Conservation (phyloP, 2,329 filamentous ascomycete species). For the Arthrobotrys conoides region DNA sequence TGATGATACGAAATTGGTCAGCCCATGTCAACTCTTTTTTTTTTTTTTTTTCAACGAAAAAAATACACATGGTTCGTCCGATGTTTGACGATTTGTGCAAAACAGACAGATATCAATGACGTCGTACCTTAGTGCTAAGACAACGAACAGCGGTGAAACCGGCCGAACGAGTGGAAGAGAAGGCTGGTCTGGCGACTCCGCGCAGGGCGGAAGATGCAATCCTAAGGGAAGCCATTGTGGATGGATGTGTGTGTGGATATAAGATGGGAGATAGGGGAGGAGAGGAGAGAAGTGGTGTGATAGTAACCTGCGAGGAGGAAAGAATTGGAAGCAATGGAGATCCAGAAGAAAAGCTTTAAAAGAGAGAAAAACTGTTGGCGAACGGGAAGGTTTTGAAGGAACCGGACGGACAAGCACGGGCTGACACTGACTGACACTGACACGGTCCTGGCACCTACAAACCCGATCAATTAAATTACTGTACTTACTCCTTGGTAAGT, state of each 20-base stretch:
- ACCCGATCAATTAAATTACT: conserved; percentile 30
- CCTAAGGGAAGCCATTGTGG: conserved; percentile 52
- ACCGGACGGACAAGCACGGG: neutral
- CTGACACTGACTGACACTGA: conserved; percentile 6
- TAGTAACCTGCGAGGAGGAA: conserved; percentile 43
- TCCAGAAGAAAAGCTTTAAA: conserved; percentile 9
- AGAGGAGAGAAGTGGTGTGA: conserved; percentile 42
- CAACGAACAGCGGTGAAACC: conserved; percentile 55
- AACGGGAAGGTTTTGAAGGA: conserved; percentile 37
- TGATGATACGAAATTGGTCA: conserved; percentile 12
- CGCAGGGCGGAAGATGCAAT: conserved; percentile 56
- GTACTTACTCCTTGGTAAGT: neutral
- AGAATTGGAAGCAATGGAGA: conserved; percentile 21
- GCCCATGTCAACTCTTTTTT: neutral
- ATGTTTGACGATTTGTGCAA: conserved; percentile 50
- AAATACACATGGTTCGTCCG: conserved; percentile 32
- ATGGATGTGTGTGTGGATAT: neutral
- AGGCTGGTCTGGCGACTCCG: conserved; percentile 49
- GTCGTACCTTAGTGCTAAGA: conserved; percentile 58
- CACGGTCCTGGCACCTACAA: conserved; percentile 10
- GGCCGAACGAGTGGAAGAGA: conserved; percentile 51
- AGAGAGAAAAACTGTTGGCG: conserved; percentile 35
- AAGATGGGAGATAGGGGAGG: conserved; percentile 23
- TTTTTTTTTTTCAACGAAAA: neutral
- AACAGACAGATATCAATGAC: conserved; percentile 48